phyloP scores from a whole-genome alignment of 2,329 filamentous ascomycete species.

The Graphiopsis chlorocephala region DNA sequence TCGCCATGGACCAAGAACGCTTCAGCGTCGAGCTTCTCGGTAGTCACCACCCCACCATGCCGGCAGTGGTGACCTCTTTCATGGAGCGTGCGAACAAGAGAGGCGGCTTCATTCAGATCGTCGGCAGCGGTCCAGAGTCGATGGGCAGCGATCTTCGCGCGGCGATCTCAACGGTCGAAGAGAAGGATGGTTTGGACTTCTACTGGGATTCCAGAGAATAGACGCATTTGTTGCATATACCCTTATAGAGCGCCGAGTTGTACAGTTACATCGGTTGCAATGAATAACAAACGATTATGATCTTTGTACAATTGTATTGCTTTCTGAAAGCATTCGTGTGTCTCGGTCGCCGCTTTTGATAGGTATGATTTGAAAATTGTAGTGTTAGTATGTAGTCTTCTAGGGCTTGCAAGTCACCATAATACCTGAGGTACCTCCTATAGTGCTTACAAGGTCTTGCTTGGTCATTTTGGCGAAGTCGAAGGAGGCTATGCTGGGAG shows the following conservation, averaged over 20 bases:
- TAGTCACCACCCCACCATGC: slow-evolving; percentile 25
- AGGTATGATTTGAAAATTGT: too few species aligned
- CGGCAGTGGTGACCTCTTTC: slow-evolving; percentile 27
- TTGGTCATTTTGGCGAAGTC: background rate
- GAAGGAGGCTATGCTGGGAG: background rate
- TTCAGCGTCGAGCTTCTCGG: slow-evolving; percentile 26
- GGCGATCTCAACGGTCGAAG: slow-evolving; percentile 21
- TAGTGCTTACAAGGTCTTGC: too few species aligned
- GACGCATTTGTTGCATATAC: slow-evolving; percentile 1
- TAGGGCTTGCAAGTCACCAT: too few species aligned
- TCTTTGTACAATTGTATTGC: background rate
- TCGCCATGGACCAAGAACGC: slow-evolving; percentile 18
- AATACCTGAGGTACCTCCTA: too few species aligned
- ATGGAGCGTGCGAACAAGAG: slow-evolving; percentile 21
- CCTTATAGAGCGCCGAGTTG: background rate
- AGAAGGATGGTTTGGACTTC: slow-evolving; percentile 11
- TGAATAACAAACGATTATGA: slow-evolving; percentile 1
- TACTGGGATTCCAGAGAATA: slow-evolving; percentile 17
- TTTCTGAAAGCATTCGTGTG: too few species aligned
- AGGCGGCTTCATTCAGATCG: slow-evolving; percentile 20
- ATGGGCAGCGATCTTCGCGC: slow-evolving; percentile 29
- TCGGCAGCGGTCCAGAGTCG: slow-evolving; percentile 30
- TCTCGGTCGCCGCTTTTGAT: too few species aligned
- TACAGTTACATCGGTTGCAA: background rate
- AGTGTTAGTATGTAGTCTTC: too few species aligned